Conservation (phyloP, 176 grass and related monocot species). For the Aegilops longissima region DNA sequence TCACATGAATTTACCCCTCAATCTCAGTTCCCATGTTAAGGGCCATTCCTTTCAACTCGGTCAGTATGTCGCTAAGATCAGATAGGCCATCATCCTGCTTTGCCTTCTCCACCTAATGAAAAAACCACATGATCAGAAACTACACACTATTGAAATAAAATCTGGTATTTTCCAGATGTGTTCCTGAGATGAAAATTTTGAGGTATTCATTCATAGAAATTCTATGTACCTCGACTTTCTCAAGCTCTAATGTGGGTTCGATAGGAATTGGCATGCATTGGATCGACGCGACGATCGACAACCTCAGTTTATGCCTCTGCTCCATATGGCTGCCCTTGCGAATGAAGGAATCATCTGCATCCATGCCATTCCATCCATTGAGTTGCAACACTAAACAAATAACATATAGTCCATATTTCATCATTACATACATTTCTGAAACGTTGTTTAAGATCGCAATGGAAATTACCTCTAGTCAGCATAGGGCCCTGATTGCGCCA, state of each 20-base stretch:
- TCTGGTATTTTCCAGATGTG: not conserved
- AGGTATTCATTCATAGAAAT: not conserved
- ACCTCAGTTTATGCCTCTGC: slow-evolving; percentile 70
- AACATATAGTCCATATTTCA: not conserved
- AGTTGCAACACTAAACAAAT: slow-evolving; percentile 10
- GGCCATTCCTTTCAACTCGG: slow-evolving; percentile 83
- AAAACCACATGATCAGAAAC: slow-evolving; percentile 19
- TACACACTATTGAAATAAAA: not conserved
- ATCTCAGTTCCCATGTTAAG: slow-evolving; percentile 90
- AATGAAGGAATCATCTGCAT: slow-evolving; percentile 79
- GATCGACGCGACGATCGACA: slow-evolving; percentile 44
- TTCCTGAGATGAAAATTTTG: not conserved
- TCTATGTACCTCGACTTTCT: slow-evolving; percentile 75
- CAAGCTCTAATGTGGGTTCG: slow-evolving; percentile 49
- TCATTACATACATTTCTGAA: rapidly evolving
- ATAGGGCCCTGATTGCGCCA: no score
- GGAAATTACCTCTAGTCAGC: rapidly evolving
- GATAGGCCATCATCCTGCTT: slow-evolving; percentile 88
- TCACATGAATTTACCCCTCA: slow-evolving; percentile 40
- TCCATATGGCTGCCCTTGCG: slow-evolving; percentile 70
- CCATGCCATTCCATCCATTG: not conserved
- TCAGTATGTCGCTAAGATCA: slow-evolving; percentile 72
- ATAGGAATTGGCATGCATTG: slow-evolving; percentile 36
- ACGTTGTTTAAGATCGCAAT: rapidly evolving
- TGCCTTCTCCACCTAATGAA: slow-evolving; percentile 64